Evolutionary conservation across 805 yeast species (phyloP), one percentile per base, ranked within the genome.

Genomic region (Yueomyces sp.): DNA sequence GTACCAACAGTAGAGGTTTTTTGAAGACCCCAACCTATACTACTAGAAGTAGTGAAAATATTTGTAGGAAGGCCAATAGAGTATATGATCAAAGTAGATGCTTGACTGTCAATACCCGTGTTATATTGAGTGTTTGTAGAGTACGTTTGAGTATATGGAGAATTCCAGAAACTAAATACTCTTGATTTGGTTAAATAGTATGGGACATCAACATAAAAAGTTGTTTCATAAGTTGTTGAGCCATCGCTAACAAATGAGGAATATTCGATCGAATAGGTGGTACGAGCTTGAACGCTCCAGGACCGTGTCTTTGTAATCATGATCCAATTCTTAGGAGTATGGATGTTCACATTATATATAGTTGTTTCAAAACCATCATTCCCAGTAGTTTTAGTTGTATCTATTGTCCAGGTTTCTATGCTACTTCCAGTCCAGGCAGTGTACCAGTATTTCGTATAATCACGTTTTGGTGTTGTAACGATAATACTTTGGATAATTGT

Each of bases 201-300:
- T 3, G 48, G 48, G 32, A 38, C 37, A 11, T 41, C 44, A 26
- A 46, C 46, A 12, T 37, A 37, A 37, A 29, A 40, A 27, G 43
- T 37, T 33, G 41, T 41, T 28, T 41, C 43, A 9, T 34, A 11
- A 30, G 9, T 6, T 3, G 40, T 40, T 19, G 38, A 19, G 12
- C 48, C 48, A 11, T 38, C 40, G 3, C 4, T 31, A 19, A 19
- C 37, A 19, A 19, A 11, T 26, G 46, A 41, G 19, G 19, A 19
- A 19, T 19, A 19, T 19, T 19, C 19, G n/a, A 2, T 34, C 5
- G 46, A 44, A 34, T 32, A 44, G 7, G 45, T 44, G 9, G 40
- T 8, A 1, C 28, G 9, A 4, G 9, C 30, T 31, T 27, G 27
- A 29, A 36, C 36, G 4, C 41, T 45, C 31, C 39, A 33, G 9